Evolutionary conservation across 495 filamentous ascomycete genomes (phyloP), one percentile per base, ranked within the genome.

Genomic region (Cetradonia linearis): DNA sequence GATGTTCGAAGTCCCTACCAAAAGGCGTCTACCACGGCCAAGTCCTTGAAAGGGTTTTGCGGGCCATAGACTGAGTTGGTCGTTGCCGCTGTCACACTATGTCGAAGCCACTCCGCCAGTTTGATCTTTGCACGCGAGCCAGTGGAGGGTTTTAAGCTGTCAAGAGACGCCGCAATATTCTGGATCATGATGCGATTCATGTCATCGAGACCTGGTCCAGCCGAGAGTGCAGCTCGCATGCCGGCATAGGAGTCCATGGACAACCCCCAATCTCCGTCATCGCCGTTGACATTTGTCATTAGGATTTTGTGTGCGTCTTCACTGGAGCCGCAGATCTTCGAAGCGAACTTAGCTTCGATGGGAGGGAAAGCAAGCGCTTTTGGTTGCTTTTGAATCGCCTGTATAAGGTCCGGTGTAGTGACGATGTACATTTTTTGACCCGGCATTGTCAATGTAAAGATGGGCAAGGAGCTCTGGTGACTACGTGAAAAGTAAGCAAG

Each of bases 1-100:
- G 23, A 10, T 40, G 3, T 42, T 11, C n/a, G 44, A 50, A 23
- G 20, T 23, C 47, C 65, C 65, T 68, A 80, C 77, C 75, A 78
- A 58, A 78, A 81, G 0, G 70, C 73, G 16, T 78, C 69, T 44
- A 62, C 63, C 20, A 78, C 54, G 1, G 56, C 61, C 54, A 61
- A 38, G n/a, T 77, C 67, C 34, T 71, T 67, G 60, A 73, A 81
- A 11, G 78, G 80, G 62, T 80, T 81, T 60, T 70, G 44, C 1
- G 72, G 73, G 0, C 80, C 79, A 62, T 81, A 83, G 0, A 73
- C 69, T 7, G 76, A 65, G 18, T 74, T 66, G 0, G 77, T 80
- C n/a, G 74, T 79, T 3, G 79, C 78, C 30, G 67, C 62, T 1
- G 74, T 79, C 11, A 79, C 72, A n/a, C 70, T 66, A 48, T 73